phyloP scores from a whole-genome alignment of 2,329 filamentous ascomycete species.

The Penicillium sp. region DNA sequence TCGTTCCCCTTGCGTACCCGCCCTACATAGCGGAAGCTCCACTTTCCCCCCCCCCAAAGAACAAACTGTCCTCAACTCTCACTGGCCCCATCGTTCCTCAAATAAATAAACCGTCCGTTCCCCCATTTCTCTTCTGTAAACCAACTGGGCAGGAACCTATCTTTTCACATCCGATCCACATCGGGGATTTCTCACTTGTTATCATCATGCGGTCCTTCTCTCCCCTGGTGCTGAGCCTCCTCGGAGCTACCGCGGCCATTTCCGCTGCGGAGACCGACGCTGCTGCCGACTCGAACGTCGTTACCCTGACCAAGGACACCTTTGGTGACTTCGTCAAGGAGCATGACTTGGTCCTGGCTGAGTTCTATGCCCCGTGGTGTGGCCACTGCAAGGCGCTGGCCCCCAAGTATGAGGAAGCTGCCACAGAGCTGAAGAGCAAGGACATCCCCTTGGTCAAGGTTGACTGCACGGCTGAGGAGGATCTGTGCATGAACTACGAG shows the following conservation, averaged over 20 bases:
- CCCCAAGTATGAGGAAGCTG: slow-evolving; percentile 48
- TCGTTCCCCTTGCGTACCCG: slow-evolving; percentile 23
- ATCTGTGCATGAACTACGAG: slow-evolving; percentile 81
- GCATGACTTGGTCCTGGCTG: slow-evolving; percentile 84
- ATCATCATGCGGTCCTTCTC: slow-evolving; percentile 37
- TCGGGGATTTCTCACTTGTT: slow-evolving; percentile 8
- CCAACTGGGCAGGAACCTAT: slow-evolving; percentile 1
- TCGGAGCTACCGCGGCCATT: slow-evolving; percentile 34
- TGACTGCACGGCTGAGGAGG: slow-evolving; percentile 90
- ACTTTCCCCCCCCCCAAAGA: slow-evolving; percentile 32
- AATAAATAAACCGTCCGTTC: slow-evolving; percentile 11
- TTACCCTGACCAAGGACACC: slow-evolving; percentile 74
- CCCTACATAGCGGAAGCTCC: slow-evolving; percentile 26
- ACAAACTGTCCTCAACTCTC: slow-evolving; percentile 40
- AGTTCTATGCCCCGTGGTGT: slow-evolving; percentile 97
- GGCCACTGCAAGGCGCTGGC: slow-evolving; percentile 97
- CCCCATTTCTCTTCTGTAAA: slow-evolving; percentile 6
- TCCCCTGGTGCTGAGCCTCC: slow-evolving; percentile 37
- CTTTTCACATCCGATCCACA: background rate
- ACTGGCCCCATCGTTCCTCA: slow-evolving; percentile 9
- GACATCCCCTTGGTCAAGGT: slow-evolving; percentile 46
- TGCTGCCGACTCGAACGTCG: slow-evolving; percentile 62
- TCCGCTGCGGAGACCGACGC: slow-evolving; percentile 30
- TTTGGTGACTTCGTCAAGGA: slow-evolving; percentile 81
- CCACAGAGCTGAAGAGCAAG: slow-evolving; percentile 46